Conservation (phyloP, 2,329 filamentous ascomycete species). For the Cladobotryum mycophilum region DNA sequence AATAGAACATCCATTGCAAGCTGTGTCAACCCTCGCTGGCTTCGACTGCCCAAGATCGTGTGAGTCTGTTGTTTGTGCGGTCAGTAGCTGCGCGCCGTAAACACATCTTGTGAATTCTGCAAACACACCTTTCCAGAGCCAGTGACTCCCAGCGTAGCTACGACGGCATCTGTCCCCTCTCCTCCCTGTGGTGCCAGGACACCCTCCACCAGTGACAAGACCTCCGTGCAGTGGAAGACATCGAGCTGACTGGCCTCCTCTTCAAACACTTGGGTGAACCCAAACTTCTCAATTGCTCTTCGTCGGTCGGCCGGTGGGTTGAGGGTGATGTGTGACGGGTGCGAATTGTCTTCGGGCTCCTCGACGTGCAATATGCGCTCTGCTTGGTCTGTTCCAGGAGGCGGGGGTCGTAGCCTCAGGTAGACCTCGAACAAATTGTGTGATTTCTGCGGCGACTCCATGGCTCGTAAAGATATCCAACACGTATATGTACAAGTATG, state of each 20-base stretch:
- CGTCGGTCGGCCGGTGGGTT: slow-evolving; percentile 81
- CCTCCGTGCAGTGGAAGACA: slow-evolving; percentile 73
- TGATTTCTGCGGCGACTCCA: slow-evolving; percentile 25
- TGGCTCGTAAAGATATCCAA: background rate
- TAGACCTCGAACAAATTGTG: slow-evolving; percentile 82
- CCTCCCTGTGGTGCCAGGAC: slow-evolving; percentile 67
- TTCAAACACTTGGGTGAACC: slow-evolving; percentile 89
- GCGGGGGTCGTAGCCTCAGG: slow-evolving; percentile 71
- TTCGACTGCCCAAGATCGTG: slow-evolving; percentile 84
- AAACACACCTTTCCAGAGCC: slow-evolving; percentile 81
- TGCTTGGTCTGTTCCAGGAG: slow-evolving; percentile 32
- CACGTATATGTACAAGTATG: slow-evolving; percentile 2
- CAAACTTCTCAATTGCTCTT: slow-evolving; percentile 86
- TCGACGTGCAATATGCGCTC: slow-evolving; percentile 81
- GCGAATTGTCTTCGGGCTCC: slow-evolving; percentile 35
- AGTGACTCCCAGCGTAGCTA: slow-evolving; percentile 89
- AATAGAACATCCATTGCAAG: slow-evolving; percentile 87
- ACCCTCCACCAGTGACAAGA: slow-evolving; percentile 70
- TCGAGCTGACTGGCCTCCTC: slow-evolving; percentile 80
- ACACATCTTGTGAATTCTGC: background rate
- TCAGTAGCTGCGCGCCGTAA: background rate
- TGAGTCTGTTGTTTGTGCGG: slow-evolving; percentile 59
- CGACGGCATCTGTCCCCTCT: slow-evolving; percentile 78
- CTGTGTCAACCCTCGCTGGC: slow-evolving; percentile 84
- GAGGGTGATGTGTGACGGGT: slow-evolving; percentile 64